Base-by-base conservation (phyloP, 108 stramenopile species). In the Stephanodiscus minutulus region DNA sequence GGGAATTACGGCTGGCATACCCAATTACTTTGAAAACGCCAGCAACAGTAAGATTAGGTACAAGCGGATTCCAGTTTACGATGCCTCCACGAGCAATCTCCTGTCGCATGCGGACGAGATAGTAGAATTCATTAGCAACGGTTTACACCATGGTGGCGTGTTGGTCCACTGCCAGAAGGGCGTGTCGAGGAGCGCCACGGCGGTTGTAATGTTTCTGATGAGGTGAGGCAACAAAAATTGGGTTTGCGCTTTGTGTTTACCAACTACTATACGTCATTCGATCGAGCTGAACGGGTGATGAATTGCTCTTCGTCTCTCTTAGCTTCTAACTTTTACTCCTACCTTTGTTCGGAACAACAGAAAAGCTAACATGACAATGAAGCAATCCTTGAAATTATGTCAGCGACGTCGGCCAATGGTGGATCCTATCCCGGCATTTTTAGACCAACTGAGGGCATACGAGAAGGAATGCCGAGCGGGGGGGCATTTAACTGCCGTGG, bases 141-240 rank as follows among this genome's bases (percentile, higher is more conserved):
- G 88, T 18, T 50, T 92, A 46, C 80, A 79, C 65, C 87, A 92
- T 72, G 91, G 91, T n/a, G 83, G 83, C 49, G 87, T 92, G 0
- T 65, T 92, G 44, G 87, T 92, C 2, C 91, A 92, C 74, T 92
- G 91, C 70, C 83, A 85, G 41, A 66, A 76, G 20, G 91, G 91
- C 0, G 80, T 87, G 0, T 88, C 87, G 10, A 62, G 91, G 70
- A 90, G 88, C 41, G 81, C 86, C 0, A 88, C 91, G 4, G 79
- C 85, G 31, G 86, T 83, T 3, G 47, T 84, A 0, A 71, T 92
- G 46, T 92, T 84, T 73, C 77, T 92, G 36, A 88, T 92, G 68
- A 68, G 82, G 86, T 85, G 55, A 56, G 56, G 18, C 67, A 56
- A 18, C 3, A 5, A 18, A 10, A 11, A 77, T 75, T 52, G 27